A percentile compares a stretch with the other conserved stretches of the same genome.
Evolutionary conservation across 2,329 filamentous ascomycete species (phyloP).

Genomic region (Colletotrichum destructivum): DNA sequence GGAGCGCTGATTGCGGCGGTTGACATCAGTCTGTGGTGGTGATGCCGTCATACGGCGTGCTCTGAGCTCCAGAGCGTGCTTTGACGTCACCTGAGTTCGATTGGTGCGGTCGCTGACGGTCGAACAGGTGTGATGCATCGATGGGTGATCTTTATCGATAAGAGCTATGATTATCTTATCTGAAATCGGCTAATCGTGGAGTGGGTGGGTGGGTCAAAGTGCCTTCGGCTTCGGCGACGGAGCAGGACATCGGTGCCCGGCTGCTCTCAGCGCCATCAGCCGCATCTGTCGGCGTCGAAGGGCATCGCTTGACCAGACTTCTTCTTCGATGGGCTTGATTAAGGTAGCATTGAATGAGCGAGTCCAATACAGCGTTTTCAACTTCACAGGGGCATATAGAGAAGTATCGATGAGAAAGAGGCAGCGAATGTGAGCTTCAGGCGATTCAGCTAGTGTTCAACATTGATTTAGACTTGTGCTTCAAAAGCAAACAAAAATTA

Average conservation of each 20-base stretch:
- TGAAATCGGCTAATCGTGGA: neutral
- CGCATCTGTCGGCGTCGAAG: neutral
- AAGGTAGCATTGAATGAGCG: too few species aligned
- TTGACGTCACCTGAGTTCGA: constrained; percentile 34
- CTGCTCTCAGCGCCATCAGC: constrained; percentile 10
- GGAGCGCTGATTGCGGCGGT: constrained; percentile 30
- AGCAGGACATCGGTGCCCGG: too few species aligned
- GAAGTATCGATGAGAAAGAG: too few species aligned
- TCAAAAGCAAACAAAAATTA: too few species aligned
- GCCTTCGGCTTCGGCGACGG: too few species aligned
- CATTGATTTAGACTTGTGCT: too few species aligned
- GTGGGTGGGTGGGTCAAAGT: too few species aligned
- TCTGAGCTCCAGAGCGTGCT: constrained; percentile 8
- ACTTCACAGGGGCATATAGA: too few species aligned
- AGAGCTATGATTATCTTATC: neutral
- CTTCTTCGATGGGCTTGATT: neutral
- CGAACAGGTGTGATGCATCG: constrained; percentile 1
- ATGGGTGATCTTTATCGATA: constrained; percentile 21
- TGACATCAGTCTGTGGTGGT: constrained; percentile 40
- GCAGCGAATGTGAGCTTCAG: too few species aligned
- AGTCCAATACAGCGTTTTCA: too few species aligned
- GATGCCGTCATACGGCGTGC: constrained; percentile 39
- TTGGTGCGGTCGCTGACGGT: neutral
- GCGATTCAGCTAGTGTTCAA: rapidly evolving
- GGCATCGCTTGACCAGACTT: neutral